Percentiles rank a stretch among this genome's conserved stretches.
These are phyloP conservation scores for Aspergillus indologenus DNA, from an alignment of 495 filamentous ascomycete genomes.

Conservation along the genomic window DNA sequence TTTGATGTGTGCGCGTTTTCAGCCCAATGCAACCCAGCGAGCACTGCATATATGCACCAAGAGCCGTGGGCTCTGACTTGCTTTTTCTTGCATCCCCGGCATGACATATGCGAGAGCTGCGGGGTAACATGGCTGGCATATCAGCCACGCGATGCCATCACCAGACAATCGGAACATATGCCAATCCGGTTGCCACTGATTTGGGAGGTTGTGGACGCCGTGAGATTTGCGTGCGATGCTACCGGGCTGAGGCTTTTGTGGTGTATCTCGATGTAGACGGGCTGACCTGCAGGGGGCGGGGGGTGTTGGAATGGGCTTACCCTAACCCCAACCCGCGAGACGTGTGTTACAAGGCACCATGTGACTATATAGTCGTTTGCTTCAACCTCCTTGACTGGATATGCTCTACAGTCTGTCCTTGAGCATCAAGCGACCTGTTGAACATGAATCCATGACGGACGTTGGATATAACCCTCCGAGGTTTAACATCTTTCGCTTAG, in stretches of 20 bases:
- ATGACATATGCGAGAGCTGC: constrained; percentile 4
- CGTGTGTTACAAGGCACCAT: background rate
- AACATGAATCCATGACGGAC: background rate
- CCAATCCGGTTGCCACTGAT: background rate
- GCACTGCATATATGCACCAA: constrained; percentile 6
- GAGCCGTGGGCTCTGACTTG: background rate
- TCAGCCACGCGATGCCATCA: constrained; percentile 20
- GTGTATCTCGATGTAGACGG: background rate
- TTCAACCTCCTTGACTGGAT: background rate
- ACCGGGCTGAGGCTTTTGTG: background rate
- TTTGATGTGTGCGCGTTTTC: background rate
- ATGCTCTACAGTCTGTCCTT: background rate
- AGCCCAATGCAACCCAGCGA: constrained; percentile 6
- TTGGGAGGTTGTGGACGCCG: background rate
- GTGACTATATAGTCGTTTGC: background rate
- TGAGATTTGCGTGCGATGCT: background rate
- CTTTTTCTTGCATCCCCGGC: constrained; percentile 5
- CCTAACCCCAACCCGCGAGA: background rate
- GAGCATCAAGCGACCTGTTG: background rate
- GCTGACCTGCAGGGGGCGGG: background rate
- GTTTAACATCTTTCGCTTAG: background rate
- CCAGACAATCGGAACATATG: constrained; percentile 15
- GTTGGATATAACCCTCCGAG: background rate
- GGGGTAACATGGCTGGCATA: constrained; percentile 12
- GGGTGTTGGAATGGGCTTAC: background rate